These are phyloP conservation scores for Phialemoniopsis sp. DNA, from an alignment of 2,329 filamentous ascomycete genomes.

Conservation along the genomic window DNA sequence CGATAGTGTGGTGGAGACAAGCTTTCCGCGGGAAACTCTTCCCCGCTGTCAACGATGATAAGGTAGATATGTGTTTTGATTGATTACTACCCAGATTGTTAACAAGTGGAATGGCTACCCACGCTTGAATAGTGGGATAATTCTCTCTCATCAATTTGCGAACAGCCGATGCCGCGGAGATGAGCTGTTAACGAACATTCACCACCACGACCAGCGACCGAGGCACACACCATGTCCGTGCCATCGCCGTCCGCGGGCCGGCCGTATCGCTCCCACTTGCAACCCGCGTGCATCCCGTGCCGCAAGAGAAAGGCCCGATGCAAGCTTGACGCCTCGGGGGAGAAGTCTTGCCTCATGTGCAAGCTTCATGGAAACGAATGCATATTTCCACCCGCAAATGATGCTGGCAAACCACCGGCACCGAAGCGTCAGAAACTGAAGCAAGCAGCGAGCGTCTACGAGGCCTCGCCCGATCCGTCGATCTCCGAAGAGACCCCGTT, in stretches of 20 bases:
- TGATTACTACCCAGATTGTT: no score
- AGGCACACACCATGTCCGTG: no score
- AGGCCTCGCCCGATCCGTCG: conserved; percentile 13
- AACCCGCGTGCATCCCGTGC: conserved; percentile 56
- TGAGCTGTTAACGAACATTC: no score
- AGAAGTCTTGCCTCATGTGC: conserved; percentile 51
- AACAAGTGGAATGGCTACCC: no score
- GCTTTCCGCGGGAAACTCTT: no score
- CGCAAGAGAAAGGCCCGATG: conserved; percentile 58
- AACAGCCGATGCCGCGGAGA: no score
- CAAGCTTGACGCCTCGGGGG: conserved; percentile 47
- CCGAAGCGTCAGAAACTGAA: conserved; percentile 11
- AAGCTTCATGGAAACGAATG: conserved; percentile 54
- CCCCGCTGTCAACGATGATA: no score
- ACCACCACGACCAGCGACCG: no score
- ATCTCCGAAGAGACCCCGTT: conserved; percentile 13
- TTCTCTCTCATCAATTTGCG: no score
- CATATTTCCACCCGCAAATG: conserved; percentile 36
- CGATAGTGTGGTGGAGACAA: no score
- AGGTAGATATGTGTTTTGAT: no score
- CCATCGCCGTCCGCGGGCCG: conserved; percentile 17
- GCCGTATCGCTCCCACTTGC: conserved; percentile 58
- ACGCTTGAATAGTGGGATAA: no score
- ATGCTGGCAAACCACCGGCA: conserved; percentile 14
- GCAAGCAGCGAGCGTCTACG: conserved; percentile 1